Base-by-base conservation (phyloP, 768 basidiomycete genomes). In the Boletellus emodensis region DNA sequence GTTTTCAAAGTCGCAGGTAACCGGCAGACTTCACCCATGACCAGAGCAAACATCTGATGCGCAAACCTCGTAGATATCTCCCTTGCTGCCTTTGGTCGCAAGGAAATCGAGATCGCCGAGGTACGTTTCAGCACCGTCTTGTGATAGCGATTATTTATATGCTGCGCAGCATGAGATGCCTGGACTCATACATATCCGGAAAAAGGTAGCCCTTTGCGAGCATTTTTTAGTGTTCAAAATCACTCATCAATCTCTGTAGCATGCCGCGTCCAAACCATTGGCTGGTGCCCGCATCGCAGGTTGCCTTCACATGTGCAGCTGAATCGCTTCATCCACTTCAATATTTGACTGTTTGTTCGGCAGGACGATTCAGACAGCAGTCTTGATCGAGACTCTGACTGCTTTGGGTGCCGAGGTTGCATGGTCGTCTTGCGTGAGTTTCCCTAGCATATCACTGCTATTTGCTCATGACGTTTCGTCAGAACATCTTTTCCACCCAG, bases 401-500 rank as follows among this genome's bases (percentile, higher is more conserved):
- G 86, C 85, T 60, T 84, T 99, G 61, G 96, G 96, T 65, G 96
- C 96, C 54, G 87, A 97, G 68, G 95, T 99, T 48, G 82, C 95
- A 60, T 99, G 96, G 96, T 98, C 96, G 22, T 97, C 94, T 59
- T 96, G 94, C 72, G 90, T 92, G 70, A 39, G 87, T 77, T 33
- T 53, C 10, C 39, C 42, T 2, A 15, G 13, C 10, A 11, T 40
- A 39, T 33, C 20, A 28, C 17, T 17, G 20, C 11, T 36, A 38
- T 48, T 40, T 22, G 13, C 9, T 11, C 10, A 35, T 60, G 22
- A 52, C 17, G 8, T 48, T 39, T 39, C 34, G 28, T 63, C 54
- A 93, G 91, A 96, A 99, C 78, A 99, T 99, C 70, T 99, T 95
- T 77, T 98, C 96, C 44, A 99, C 96, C 45, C 96, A 99, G 74